A percentile compares a stretch with the other conserved stretches of the same genome.
These are phyloP conservation scores for Exophiala lecanii-corni DNA, from an alignment of 2,329 filamentous ascomycete species.

Conservation along the genomic window DNA sequence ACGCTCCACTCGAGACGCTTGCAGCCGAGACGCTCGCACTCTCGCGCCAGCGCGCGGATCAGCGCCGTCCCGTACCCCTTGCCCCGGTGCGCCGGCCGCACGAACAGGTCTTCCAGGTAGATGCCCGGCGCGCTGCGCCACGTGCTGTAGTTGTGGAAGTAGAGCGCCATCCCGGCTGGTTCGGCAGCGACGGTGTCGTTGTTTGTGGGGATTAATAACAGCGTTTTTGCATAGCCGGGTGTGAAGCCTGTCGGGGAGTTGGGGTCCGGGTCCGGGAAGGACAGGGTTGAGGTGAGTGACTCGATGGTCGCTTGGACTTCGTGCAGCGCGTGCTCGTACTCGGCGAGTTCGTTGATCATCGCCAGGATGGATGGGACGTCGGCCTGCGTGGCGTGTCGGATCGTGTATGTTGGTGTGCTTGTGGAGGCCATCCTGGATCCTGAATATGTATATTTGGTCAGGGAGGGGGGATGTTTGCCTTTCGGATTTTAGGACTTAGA, in stretches of 20 bases:
- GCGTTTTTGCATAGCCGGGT: slow-evolving; percentile 65
- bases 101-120: slow-evolving; percentile 91
- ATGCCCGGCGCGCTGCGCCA: slow-evolving; percentile 86
- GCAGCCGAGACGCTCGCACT: slow-evolving; percentile 68
- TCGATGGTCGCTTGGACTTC: slow-evolving; percentile 74
- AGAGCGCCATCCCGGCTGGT: slow-evolving; percentile 73
- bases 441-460: too few species aligned
- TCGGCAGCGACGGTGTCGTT: slow-evolving; percentile 28
- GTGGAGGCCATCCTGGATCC: slow-evolving; percentile 22
- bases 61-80: slow-evolving; percentile 75
- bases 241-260: slow-evolving; percentile 32
- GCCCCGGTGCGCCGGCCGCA: slow-evolving; percentile 64
- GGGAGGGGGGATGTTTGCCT: too few species aligned
- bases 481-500: too few species aligned
- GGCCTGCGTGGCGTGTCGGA: slow-evolving; percentile 37
- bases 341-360: slow-evolving; percentile 79
- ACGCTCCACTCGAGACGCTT: slow-evolving; percentile 84
- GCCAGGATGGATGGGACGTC: slow-evolving; percentile 77
- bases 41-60: slow-evolving; percentile 70
- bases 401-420: slow-evolving; percentile 19
- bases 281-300: slow-evolving; percentile 68
- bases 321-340: slow-evolving; percentile 75
- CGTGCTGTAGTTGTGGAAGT: slow-evolving; percentile 94
- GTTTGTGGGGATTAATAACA: slow-evolving; percentile 57
- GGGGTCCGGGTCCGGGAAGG: slow-evolving; percentile 63